A percentile compares a stretch with the other conserved stretches of the same genome.
Evolutionary conservation across 1,139 yeast species (phyloP).

Genomic region (Yamadazyma atmosphaerica): DNA sequence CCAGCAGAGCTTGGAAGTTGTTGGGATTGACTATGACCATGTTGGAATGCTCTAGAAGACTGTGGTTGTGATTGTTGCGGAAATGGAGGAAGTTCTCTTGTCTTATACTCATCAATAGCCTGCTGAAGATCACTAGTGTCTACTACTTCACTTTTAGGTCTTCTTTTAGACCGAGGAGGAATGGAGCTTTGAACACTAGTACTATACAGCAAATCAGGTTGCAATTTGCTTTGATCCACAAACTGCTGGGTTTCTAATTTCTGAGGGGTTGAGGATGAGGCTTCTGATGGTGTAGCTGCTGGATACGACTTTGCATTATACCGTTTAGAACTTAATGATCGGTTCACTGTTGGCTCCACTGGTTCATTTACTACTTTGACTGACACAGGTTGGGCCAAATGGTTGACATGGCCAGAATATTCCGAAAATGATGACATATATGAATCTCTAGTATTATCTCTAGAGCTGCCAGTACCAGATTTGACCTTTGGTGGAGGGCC

Average conservation of each 20-base stretch:
- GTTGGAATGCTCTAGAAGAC: too few species aligned
- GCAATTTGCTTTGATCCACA: constrained; percentile 9
- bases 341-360: constrained; percentile 16
- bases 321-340: constrained; percentile 11
- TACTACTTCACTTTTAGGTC: constrained; percentile 38
- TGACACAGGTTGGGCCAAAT: constrained; percentile 25
- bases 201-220: constrained; percentile 32
- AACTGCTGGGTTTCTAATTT: constrained; percentile 8
- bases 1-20: not conserved
- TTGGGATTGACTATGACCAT: not conserved
- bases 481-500: constrained; percentile 4
- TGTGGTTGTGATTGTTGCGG: constrained; percentile 1
- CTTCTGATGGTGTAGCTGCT: not conserved
- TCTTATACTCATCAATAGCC: constrained; percentile 14
- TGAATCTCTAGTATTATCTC: constrained; percentile 20
- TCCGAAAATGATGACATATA: constrained; percentile 29
- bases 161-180: constrained; percentile 43
- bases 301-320: constrained; percentile 1
- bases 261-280: constrained; percentile 1
- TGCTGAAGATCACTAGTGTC: constrained; percentile 13
- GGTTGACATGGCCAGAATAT: constrained; percentile 24
- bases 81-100: not conserved
- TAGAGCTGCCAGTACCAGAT: not conserved
- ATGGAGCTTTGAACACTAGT: constrained; percentile 41
- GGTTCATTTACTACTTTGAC: constrained; percentile 23